A percentile compares a stretch with the other conserved stretches of the same genome.
Evolutionary conservation across 2,329 filamentous ascomycete species (phyloP).

Genomic region (Epichloe festucae): DNA sequence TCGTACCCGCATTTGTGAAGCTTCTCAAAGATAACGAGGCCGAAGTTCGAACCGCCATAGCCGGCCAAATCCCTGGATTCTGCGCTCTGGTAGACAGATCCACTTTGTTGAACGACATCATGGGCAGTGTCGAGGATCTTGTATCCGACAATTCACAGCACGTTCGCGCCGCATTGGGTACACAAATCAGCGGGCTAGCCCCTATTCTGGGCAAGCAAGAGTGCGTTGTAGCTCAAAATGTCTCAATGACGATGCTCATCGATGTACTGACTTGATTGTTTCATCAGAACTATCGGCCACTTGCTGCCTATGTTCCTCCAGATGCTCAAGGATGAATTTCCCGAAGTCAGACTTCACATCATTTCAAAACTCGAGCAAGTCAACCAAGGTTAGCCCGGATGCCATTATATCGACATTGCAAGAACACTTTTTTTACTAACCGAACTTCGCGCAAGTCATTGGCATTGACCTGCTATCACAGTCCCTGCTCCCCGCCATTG

Average conservation of each 20-base stretch:
- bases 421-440: background rate
- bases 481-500: slow-evolving; percentile 90
- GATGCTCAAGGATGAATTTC: slow-evolving; percentile 99
- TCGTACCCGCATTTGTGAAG: slow-evolving; percentile 95
- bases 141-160: slow-evolving; percentile 95
- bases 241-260: background rate
- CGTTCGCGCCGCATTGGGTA: slow-evolving; percentile 87
- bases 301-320: slow-evolving; percentile 96
- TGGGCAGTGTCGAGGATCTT: slow-evolving; percentile 90
- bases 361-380: slow-evolving; percentile 99
- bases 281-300: slow-evolving; percentile 77
- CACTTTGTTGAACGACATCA: slow-evolving; percentile 86
- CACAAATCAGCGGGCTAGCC: slow-evolving; percentile 90
- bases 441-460: slow-evolving; percentile 54
- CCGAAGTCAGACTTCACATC: slow-evolving; percentile 94
- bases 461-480: slow-evolving; percentile 95
- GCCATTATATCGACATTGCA: background rate
- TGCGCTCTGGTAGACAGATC: slow-evolving; percentile 79
- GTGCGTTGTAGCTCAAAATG: slow-evolving; percentile 36
- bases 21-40: slow-evolving; percentile 95
- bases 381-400: slow-evolving; percentile 60
- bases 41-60: slow-evolving; percentile 91
- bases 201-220: slow-evolving; percentile 97
- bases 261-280: background rate
- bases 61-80: slow-evolving; percentile 95